These are phyloP conservation scores for Pseudogymnoascus sp. DNA, from an alignment of 2,329 filamentous ascomycete species.

Conservation along the genomic window DNA sequence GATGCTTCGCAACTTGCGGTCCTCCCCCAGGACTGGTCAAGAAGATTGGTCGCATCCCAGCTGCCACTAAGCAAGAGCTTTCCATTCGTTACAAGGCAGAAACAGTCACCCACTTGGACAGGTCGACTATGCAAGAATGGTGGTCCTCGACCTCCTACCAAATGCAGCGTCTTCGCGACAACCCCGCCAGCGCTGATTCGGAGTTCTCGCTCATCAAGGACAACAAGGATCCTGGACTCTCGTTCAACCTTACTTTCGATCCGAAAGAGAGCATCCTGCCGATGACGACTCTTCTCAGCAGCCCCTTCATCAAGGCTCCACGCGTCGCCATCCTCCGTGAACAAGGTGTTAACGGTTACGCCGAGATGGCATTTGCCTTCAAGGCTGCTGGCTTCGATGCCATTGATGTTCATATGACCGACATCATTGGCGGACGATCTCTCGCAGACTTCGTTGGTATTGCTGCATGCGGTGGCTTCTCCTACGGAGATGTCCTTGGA, in stretches of 20 bases:
- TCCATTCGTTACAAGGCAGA: conserved; percentile 63
- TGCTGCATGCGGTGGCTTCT: conserved; percentile 94
- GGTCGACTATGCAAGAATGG: conserved; percentile 69
- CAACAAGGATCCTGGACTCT: conserved; percentile 69
- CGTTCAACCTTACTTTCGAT: conserved; percentile 73
- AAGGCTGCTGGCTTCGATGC: conserved; percentile 82
- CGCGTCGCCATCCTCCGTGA: conserved; percentile 89
- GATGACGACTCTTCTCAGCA: conserved; percentile 41
- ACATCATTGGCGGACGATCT: conserved; percentile 71
- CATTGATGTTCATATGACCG: conserved; percentile 94
- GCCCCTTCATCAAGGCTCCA: conserved; percentile 50
- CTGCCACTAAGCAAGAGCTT: conserved; percentile 62
- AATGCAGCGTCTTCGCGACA: conserved; percentile 86
- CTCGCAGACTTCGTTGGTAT: conserved; percentile 78
- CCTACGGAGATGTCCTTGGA: conserved; percentile 77
- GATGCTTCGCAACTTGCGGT: conserved; percentile 85
- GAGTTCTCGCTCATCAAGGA: conserved; percentile 72
- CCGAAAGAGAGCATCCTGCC: conserved; percentile 67
- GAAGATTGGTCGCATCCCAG: conserved; percentile 71
- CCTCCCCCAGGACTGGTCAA: conserved; percentile 73
- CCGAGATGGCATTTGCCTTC: conserved; percentile 98
- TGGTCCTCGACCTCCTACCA: conserved; percentile 85
- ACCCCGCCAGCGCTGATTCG: conserved; percentile 73
- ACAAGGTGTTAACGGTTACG: conserved; percentile 88
- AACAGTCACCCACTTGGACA: conserved; percentile 59